Base-by-base conservation (phyloP, 2,329 filamentous ascomycete genomes). In the Cytospora piceae region DNA sequence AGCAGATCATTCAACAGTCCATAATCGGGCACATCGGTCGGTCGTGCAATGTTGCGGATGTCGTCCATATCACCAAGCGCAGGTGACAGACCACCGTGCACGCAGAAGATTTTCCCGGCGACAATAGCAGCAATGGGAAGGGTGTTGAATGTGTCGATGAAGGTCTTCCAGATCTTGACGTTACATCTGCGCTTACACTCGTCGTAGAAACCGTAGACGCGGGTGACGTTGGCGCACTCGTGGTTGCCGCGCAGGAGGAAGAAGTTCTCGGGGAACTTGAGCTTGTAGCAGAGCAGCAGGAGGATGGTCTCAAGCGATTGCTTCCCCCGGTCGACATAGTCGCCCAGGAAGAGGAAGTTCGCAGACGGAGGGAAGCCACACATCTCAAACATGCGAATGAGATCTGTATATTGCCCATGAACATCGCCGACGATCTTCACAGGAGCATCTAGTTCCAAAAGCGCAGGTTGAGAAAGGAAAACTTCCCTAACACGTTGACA, bases 371-470 rank as follows among this genome's bases (percentile, higher is more conserved):
- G 94, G 74, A 97, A 98, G 6, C 94, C 94, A 75, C 94, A 97
- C 94, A 97, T 97, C 77, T 98, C 94, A 74, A 98, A 98, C 86
- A 98, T 92, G 69, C 94, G 89, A 73, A 98, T 96, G 60, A 98
- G 81, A 77, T 98, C 94, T 14, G 93, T 96, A 77, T 97, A 98
- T 78, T 98, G 94, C 59, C 94, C 94, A 76, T 98, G 94, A 17
- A 98, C 93, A 75, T 98, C 94, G 59, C 94, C 94, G 32, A 98
- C 95, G 73, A 99, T 96, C 81, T 99, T 99, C 74, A 99, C 95
- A 0, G 95, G 94, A 5, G 95, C 92, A 69, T 94, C 90, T 55
- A 99, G 85, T 78, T 99, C 95, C 64, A 99, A 80, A 29, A 99
- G 83, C 1, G 95, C 93, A 4, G 95, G 95, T 75, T 99, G 95